Conservation (phyloP, 2,329 filamentous ascomycete genomes). For the Leptographium galeiforme region DNA sequence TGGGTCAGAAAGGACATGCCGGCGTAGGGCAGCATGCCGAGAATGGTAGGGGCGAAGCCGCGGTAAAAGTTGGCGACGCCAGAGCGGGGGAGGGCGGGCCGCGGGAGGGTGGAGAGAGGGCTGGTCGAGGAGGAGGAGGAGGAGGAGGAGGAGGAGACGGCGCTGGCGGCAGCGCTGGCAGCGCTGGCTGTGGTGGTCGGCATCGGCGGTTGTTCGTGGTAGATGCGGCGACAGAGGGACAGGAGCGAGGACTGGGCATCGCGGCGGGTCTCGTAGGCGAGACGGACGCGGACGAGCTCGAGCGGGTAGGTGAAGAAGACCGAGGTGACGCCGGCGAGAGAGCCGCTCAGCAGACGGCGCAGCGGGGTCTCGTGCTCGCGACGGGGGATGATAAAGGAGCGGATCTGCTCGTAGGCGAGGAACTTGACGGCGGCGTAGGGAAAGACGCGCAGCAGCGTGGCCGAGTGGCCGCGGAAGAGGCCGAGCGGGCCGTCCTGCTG, state of each 20-base stretch:
- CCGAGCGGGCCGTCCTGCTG: constrained; percentile 57
- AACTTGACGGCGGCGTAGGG: constrained; percentile 98
- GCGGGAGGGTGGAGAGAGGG: too few species aligned
- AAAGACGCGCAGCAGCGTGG: constrained; percentile 86
- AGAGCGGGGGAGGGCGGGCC: constrained; percentile 21
- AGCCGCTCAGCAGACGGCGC: constrained; percentile 61
- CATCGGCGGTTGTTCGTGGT: constrained; percentile 50
- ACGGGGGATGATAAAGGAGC: constrained; percentile 59
- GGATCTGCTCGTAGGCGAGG: constrained; percentile 92
- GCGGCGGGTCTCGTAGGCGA: constrained; percentile 85
- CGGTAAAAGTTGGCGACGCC: constrained; percentile 89
- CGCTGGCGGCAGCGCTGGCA: too few species aligned
- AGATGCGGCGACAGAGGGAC: constrained; percentile 77
- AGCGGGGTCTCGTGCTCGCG: constrained; percentile 66
- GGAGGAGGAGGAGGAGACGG: neutral
- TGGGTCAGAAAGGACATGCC: constrained; percentile 93
- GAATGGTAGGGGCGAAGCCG: constrained; percentile 76
- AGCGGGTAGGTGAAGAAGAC: constrained; percentile 95
- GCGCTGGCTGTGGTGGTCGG: too few species aligned
- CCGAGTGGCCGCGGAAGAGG: constrained; percentile 86
- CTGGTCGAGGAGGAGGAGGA: neutral
- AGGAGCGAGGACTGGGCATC: constrained; percentile 55
- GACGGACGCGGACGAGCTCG: constrained; percentile 79
- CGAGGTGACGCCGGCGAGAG: constrained; percentile 69
- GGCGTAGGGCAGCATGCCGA: constrained; percentile 94